Base-by-base conservation (phyloP, 768 basidiomycete species). In the Ramaria sp. region DNA sequence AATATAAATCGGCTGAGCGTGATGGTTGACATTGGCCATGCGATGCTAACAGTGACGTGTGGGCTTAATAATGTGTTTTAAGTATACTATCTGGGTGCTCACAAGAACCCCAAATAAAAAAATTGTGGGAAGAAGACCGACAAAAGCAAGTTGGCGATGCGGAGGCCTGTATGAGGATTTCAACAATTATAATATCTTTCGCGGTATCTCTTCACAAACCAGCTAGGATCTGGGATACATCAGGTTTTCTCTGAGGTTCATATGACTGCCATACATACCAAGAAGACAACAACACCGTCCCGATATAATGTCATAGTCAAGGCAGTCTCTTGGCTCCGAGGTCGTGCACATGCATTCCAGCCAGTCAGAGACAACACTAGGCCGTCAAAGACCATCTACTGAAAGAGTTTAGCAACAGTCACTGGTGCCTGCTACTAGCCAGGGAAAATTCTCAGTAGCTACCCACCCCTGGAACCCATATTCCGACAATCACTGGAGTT, bases 381-480 rank as follows among this genome's bases (percentile, higher is more conserved):
- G 9, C 27, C 10, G 30, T 58, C 57, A 31, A 58, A 54, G 27
- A 43, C 27, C 39, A 53, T 41, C 57, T 58, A 20, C 45, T 4
- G 4, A 49, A n/a, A 49, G 22, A 49, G 12, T 42, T 53, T 24
- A 54, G 27, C 4, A 12, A 39, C 22, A 33, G 20, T 39, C 37
- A 39, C 19, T 9, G 15, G n/a, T 20, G 1, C 20, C 13, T 15
- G 19, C 27, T 5, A 27, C 27, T 19, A 38, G 7, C 41, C 15
- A 54, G 43, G 53, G 19, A 24, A 37, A 37, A 37, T 4, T 37
- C 9, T 49, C 17, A 30, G 12, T 49, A 33, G 39, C 20, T 9
- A 49, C 47, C 13, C 37, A 57, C 55, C 9, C 55, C 55, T 2
- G 55, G 47, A 50, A 57, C 22, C 55, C 55, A 57, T 10, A 57